phyloP scores from a whole-genome alignment of 176 grass and related monocot genomes.

The Melocanna baccifera region DNA sequence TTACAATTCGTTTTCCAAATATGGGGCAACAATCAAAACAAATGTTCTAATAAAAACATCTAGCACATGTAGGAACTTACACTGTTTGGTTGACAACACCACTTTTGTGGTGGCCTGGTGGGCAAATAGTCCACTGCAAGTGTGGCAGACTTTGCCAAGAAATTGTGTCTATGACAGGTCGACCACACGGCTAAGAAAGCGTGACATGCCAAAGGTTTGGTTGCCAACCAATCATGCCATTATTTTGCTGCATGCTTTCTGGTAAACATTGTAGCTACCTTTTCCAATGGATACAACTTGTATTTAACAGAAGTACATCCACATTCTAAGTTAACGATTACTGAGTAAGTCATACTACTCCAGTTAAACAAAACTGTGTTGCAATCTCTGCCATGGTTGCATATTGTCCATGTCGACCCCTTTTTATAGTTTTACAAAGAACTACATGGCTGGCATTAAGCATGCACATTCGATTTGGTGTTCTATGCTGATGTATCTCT shows the following conservation, averaged over 20 bases:
- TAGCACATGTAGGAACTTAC: background rate
- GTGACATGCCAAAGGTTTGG: background rate
- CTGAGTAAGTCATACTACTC: background rate
- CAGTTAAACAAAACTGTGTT: background rate
- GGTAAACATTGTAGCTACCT: background rate
- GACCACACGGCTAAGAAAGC: background rate
- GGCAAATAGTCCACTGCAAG: background rate
- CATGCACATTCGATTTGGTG: background rate
- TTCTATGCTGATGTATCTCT: background rate
- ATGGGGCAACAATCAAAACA: background rate
- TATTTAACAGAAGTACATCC: background rate
- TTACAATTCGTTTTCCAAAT: background rate
- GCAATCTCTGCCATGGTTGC: background rate
- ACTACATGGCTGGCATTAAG: background rate
- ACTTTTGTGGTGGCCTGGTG: background rate
- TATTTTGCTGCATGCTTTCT: background rate
- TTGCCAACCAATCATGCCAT: background rate
- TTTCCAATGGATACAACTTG: background rate
- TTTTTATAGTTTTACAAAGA: background rate
- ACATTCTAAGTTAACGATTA: constrained; percentile 9
- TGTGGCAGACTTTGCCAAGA: background rate
- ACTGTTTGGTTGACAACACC: background rate
- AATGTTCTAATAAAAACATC: background rate
- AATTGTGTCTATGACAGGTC: background rate
- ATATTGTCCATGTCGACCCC: background rate